Conservation (phyloP, 202 grass and related monocot genomes). For the Carex arenaria region DNA sequence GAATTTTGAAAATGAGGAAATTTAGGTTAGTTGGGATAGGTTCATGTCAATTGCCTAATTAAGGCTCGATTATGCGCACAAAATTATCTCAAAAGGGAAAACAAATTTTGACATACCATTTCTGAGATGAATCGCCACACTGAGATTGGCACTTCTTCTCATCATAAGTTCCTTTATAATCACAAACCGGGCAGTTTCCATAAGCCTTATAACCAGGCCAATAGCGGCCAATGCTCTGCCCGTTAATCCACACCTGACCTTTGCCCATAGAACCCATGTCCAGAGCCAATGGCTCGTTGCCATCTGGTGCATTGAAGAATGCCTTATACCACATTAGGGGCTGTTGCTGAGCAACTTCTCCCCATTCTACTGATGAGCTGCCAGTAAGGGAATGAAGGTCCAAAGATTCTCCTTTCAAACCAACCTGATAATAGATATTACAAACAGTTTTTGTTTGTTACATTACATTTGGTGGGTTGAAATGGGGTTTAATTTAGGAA, state of each 20-base stretch:
- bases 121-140: slow-evolving; percentile 90
- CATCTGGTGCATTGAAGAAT: slow-evolving; percentile 91
- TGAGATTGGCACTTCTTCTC: slow-evolving; percentile 85
- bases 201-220: slow-evolving; percentile 79
- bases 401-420: slow-evolving; percentile 81
- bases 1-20: neutral
- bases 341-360: slow-evolving; percentile 68
- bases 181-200: slow-evolving; percentile 64
- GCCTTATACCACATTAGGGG: slow-evolving; percentile 98
- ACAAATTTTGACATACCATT: slow-evolving; percentile 45
- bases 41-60: neutral
- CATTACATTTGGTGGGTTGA: neutral
- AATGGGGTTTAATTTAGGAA: slow-evolving; percentile 3
- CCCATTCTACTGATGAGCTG: slow-evolving; percentile 89
- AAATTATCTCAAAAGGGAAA: neutral
- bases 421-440: slow-evolving; percentile 48
- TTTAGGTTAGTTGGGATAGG: neutral
- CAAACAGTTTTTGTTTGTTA: slow-evolving; percentile 2
- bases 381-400: slow-evolving; percentile 80
- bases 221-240: slow-evolving; percentile 86
- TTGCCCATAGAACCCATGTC: slow-evolving; percentile 98
- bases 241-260: slow-evolving; percentile 96
- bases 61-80: neutral
- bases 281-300: slow-evolving; percentile 88
- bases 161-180: slow-evolving; percentile 75